Evolutionary conservation across 805 yeast species (phyloP).

Genomic region (Tetrapisispora fleetii): DNA sequence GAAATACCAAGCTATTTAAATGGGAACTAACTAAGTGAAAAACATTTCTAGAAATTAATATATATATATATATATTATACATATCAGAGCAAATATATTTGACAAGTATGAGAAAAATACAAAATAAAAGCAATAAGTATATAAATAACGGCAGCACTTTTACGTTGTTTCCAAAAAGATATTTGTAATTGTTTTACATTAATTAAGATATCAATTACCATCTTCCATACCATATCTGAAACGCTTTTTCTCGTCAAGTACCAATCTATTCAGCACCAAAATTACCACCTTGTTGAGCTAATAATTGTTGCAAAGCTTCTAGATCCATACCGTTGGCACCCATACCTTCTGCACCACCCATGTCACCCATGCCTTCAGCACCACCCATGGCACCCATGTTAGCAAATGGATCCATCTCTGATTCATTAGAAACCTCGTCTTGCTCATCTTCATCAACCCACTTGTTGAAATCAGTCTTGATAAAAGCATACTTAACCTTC

Average conservation of each 20-base stretch:
- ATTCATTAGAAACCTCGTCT: constrained; percentile 42
- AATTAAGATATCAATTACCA: no score
- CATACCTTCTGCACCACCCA: constrained; percentile 30
- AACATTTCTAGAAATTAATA: not conserved
- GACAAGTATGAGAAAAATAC: not conserved
- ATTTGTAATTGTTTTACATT: no score
- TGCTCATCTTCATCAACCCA: constrained; percentile 99
- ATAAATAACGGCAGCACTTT: not conserved
- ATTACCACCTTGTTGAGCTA: constrained; percentile 2
- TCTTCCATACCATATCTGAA: no score
- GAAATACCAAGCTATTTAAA: constrained; percentile 43
- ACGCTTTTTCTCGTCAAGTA: no score
- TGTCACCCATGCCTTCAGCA: constrained; percentile 32
- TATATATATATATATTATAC: not conserved
- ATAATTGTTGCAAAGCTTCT: constrained; percentile 3
- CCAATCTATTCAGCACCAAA: constrained; percentile 1
- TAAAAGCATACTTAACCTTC: constrained; percentile 64
- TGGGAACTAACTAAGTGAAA: not conserved
- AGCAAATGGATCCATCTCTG: constrained; percentile 22
- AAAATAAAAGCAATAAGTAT: not conserved
- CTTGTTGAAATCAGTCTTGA: constrained; percentile 91
- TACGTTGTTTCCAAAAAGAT: no score
- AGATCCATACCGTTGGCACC: constrained; percentile 20
- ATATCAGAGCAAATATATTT: not conserved
- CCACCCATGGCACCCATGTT: constrained; percentile 22